Conservation (phyloP, 1,139 yeast genomes). For the Wickerhamomyces sp. region DNA sequence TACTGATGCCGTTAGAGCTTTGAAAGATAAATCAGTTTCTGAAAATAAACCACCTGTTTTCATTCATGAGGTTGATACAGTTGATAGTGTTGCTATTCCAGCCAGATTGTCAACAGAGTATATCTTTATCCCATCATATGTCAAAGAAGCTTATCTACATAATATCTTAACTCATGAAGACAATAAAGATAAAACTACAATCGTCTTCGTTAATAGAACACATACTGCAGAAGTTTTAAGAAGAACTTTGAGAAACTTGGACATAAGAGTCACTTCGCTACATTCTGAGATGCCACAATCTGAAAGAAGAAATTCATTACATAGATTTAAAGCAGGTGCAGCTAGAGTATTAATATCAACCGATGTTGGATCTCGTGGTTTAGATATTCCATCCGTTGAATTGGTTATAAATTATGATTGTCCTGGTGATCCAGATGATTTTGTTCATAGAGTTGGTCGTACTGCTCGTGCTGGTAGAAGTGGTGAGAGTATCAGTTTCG, state of each 20-base stretch:
- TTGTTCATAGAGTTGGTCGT: constrained; percentile 98
- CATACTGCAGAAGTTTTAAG: constrained; percentile 82
- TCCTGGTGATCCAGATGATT: constrained; percentile 96
- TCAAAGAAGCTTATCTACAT: constrained; percentile 83
- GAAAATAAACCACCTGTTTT: constrained; percentile 64
- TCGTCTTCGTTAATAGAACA: constrained; percentile 89
- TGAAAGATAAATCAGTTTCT: constrained; percentile 63
- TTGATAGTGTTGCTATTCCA: constrained; percentile 74
- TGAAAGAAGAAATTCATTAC: constrained; percentile 86
- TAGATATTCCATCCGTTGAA: constrained; percentile 90
- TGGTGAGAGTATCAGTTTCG: constrained; percentile 66
- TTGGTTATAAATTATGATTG: constrained; percentile 87
- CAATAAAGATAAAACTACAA: constrained; percentile 63
- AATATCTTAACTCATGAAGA: constrained; percentile 59
- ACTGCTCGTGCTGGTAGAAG: constrained; percentile 98
- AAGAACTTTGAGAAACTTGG: constrained; percentile 68
- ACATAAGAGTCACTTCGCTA: constrained; percentile 77
- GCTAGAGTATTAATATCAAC: constrained; percentile 91
- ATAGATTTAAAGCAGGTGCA: constrained; percentile 89
- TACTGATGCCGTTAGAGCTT: constrained; percentile 82
- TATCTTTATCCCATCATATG: constrained; percentile 67
- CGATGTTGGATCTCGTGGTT: constrained; percentile 95
- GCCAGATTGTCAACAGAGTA: constrained; percentile 56
- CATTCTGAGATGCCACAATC: constrained; percentile 95
- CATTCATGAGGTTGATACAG: constrained; percentile 75